Conservation (phyloP, 306 rosid genomes). For the Ziziphus jujuba region DNA sequence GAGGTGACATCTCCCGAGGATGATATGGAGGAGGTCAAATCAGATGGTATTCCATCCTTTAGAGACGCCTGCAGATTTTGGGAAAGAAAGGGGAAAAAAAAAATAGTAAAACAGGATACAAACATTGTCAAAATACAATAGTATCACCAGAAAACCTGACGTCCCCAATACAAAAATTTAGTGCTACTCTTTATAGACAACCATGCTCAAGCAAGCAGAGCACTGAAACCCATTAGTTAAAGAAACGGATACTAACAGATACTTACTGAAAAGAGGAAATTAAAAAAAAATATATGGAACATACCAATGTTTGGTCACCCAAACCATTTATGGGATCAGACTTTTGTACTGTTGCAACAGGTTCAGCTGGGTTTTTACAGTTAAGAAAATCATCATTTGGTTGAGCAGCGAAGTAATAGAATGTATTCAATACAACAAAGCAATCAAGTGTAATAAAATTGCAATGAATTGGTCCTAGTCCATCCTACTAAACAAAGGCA, state of each 20-base stretch:
- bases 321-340: conserved; percentile 24
- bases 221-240: background rate
- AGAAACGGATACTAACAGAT: too few species aligned
- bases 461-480: background rate
- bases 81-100: conserved; percentile 1
- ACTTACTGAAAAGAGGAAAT: background rate
- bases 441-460: background rate
- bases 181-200: too few species aligned
- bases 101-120: background rate
- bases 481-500: background rate
- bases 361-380: conserved; percentile 36
- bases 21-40: conserved; percentile 29
- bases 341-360: conserved; percentile 28
- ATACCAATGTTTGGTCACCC: conserved; percentile 41
- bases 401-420: background rate
- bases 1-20: conserved; percentile 33
- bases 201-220: too few species aligned
- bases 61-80: conserved; percentile 39
- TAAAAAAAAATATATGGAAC: background rate
- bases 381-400: conserved; percentile 22
- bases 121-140: too few species aligned
- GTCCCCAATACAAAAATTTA: too few species aligned
- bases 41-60: conserved; percentile 41
- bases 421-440: background rate
- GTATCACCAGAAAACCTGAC: too few species aligned